Percentiles rank a stretch among this genome's conserved stretches.
phyloP scores from a whole-genome alignment of 371 early-diverging fungal genomes.

The Rhizopus arrhizus region DNA sequence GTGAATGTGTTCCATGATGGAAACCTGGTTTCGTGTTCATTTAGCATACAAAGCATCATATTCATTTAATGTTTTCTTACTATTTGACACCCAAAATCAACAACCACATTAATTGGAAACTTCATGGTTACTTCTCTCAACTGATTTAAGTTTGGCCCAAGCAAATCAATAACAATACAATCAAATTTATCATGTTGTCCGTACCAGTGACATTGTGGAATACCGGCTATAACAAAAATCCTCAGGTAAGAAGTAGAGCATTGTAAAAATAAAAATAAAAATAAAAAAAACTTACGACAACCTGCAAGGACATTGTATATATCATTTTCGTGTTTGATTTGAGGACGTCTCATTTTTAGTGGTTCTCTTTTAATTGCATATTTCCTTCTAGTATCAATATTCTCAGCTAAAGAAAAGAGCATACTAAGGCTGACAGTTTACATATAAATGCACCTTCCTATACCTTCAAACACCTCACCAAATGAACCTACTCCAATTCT shows the following conservation, averaged over 20 bases:
- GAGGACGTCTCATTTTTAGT: conserved; percentile 44
- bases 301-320: conserved; percentile 51
- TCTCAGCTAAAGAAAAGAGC: conserved; percentile 36
- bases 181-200: conserved; percentile 93
- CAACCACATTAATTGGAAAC: conserved; percentile 52
- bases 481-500: conserved; percentile 67
- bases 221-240: conserved; percentile 55
- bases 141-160: conserved; percentile 94
- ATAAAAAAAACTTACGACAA: conserved; percentile 45
- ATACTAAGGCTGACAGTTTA: neutral
- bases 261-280: neutral
- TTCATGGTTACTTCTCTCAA: conserved; percentile 59
- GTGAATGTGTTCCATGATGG: conserved; percentile 97
- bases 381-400: conserved; percentile 44
- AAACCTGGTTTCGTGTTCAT: conserved; percentile 61
- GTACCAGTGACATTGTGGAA: conserved; percentile 89
- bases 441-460: neutral
- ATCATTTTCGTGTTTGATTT: conserved; percentile 54
- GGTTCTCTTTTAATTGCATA: conserved; percentile 64
- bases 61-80: conserved; percentile 27
- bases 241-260: neutral
- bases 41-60: too few species aligned
- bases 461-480: conserved; percentile 70
- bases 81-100: conserved; percentile 61
- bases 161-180: conserved; percentile 94